Conservation (phyloP, 1,284 basidiomycete genomes). For the Ceratobasidium sp. region DNA sequence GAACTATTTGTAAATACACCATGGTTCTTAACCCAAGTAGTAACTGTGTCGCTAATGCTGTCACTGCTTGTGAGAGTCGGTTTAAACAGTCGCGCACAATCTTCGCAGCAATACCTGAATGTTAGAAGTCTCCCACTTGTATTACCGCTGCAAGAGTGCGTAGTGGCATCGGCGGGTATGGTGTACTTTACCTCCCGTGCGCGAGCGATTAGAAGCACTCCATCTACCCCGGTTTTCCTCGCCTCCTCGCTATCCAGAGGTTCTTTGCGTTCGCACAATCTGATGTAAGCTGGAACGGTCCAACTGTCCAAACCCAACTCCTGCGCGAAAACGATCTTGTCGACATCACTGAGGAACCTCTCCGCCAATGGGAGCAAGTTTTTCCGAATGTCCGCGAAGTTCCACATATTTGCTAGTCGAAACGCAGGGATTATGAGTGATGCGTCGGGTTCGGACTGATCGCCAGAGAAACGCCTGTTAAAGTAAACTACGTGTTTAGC, state of each 20-base stretch:
- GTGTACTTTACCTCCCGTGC: slow-evolving; percentile 2
- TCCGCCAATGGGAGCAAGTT: slow-evolving; percentile 16
- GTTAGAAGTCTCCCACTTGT: no score
- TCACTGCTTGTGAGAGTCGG: no score
- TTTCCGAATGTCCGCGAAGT: slow-evolving; percentile 28
- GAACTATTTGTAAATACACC: no score
- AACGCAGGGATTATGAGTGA: slow-evolving; percentile 36
- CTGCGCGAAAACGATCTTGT: slow-evolving; percentile 30
- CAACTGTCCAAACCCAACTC: slow-evolving; percentile 33
- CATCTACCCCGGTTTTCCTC: slow-evolving; percentile 9
- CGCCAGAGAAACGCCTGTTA: slow-evolving; percentile 16
- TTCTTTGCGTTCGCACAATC: slow-evolving; percentile 27
- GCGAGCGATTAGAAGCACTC: slow-evolving; percentile 12
- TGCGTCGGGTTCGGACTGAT: slow-evolving; percentile 3
- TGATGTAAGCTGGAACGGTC: slow-evolving; percentile 19
- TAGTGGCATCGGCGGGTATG: background rate
- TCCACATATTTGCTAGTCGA: slow-evolving; percentile 40
- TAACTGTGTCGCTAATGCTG: no score
- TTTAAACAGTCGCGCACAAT: no score
- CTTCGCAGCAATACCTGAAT: no score
- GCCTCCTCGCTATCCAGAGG: slow-evolving; percentile 29
- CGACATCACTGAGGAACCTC: slow-evolving; percentile 19
- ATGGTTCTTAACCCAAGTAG: no score
- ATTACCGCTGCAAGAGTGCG: background rate
- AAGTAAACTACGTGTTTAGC: background rate